Evolutionary conservation across 495 filamentous ascomycete species (phyloP), one percentile per base, ranked within the genome.

Genomic region (Penicillium chermesinum): DNA sequence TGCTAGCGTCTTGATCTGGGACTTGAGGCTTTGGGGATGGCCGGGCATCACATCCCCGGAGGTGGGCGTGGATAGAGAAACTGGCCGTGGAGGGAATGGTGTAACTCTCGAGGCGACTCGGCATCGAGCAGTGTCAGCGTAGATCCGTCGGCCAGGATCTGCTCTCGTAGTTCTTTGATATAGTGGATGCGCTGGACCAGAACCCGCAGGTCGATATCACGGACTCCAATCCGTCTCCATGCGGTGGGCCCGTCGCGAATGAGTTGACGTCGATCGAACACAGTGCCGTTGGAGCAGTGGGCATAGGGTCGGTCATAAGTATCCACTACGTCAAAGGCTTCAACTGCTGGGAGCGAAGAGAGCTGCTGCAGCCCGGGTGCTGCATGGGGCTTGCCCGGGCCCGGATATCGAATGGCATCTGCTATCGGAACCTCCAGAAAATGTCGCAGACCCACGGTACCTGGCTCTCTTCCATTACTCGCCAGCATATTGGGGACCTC

Each of bases 401-500:
- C 53, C 2, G 44, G 54, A 38, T 67, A 72, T 25, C 77, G 71
- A 19, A 82, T 57, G 5, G 77, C 71, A 58, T 89, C 87, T 12
- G 82, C 78, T 17, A 85, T 76, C 0, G 78, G 70, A 14, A 86
- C 66, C 62, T 90, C 84, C 15, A 90, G 69, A 14, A 83, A 88
- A 41, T 86, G 80, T 48, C 82, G 77, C 55, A 83, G 88, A n/a
- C 86, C 87, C 18, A 89, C 65, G 27, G 85, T 85, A 3, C 87
- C 87, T 34, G 81, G 80, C 58, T 91, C 87, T 34, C 79, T 67
- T 19, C 37, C 86, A 46, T 83, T 81, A 64, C 80, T 82, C 56
- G 82, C 84, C 37, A 89, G 71, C 86, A 90, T 91, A 62, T 78
- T 86, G 5, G 87, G 86, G 2, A 77, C 65, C 53, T 80, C 86